Percentiles rank a stretch among this genome's conserved stretches.
phyloP scores from a whole-genome alignment of 306 rosid genomes.

The Myrica gale region DNA sequence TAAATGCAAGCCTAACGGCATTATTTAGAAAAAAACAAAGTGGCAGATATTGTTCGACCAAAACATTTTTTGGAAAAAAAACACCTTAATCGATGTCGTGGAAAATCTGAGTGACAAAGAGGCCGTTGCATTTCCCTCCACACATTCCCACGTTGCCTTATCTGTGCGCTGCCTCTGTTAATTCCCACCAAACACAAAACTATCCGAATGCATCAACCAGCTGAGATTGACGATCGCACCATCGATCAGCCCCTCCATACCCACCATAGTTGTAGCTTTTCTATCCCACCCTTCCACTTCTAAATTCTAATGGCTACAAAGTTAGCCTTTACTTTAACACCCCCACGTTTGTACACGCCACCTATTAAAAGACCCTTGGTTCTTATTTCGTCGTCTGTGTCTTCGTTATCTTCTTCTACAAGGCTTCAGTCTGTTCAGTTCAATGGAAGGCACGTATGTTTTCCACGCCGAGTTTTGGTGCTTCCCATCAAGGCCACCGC shows the following conservation, averaged over 20 bases:
- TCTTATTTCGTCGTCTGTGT: constrained; percentile 40
- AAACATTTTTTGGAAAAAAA: constrained; percentile 22
- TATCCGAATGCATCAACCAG: not conserved
- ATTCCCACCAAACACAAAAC: constrained; percentile 49
- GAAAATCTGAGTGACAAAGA: constrained; percentile 8
- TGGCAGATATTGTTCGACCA: constrained; percentile 18
- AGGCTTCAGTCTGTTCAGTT: constrained; percentile 47
- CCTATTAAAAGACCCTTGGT: constrained; percentile 42
- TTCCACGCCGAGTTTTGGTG: constrained; percentile 48
- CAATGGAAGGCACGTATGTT: constrained; percentile 40
- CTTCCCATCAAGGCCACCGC: constrained; percentile 64
- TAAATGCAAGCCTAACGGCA: too few species aligned
- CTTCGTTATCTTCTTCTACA: constrained; percentile 29
- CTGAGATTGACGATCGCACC: too few species aligned
- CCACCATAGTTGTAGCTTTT: not conserved
- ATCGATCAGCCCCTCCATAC: not conserved
- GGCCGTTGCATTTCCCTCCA: constrained; percentile 66
- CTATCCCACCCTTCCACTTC: not conserved
- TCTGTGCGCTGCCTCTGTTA: constrained; percentile 31
- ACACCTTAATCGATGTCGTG: not conserved
- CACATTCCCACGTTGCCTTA: constrained; percentile 58
- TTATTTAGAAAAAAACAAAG: too few species aligned
- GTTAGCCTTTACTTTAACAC: constrained; percentile 47
- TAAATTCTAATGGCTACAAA: constrained; percentile 60
- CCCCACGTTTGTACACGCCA: constrained; percentile 40